These are phyloP conservation scores for Bacterosira constricta DNA, from an alignment of 108 stramenopile genomes.

Conservation along the genomic window DNA sequence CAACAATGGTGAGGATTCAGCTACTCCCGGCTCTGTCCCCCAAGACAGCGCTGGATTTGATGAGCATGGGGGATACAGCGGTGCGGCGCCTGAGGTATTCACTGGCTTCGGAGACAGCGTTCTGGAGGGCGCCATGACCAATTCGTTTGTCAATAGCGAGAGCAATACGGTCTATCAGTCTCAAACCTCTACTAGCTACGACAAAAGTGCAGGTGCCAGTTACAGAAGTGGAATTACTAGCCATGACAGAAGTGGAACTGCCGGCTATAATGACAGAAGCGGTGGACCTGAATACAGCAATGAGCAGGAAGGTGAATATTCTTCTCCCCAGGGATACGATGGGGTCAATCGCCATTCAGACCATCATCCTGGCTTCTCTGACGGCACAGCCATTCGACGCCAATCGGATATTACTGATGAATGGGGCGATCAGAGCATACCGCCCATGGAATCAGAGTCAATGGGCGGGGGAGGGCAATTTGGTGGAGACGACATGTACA, in stretches of 20 bases:
- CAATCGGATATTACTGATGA: constrained; percentile 6
- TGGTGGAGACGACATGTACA: not conserved
- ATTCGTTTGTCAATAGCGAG: not conserved
- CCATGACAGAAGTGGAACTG: not conserved
- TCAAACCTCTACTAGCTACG: not conserved
- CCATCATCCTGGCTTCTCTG: not conserved
- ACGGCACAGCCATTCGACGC: not conserved
- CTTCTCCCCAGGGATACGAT: not conserved
- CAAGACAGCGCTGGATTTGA: not conserved
- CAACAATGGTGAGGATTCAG: not conserved
- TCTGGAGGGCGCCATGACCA: too few species aligned
- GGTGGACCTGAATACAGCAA: not conserved
- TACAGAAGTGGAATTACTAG: too few species aligned
- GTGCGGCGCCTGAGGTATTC: not conserved
- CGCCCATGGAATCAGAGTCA: not conserved
- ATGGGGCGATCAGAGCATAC: not conserved
- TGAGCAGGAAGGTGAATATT: not conserved
- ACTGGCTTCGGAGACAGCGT: not conserved
- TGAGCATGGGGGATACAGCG: constrained; percentile 2
- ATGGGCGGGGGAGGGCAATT: not conserved
- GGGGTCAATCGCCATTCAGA: not conserved
- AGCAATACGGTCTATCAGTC: not conserved
- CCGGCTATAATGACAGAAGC: not conserved
- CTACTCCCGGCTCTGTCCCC: not conserved
- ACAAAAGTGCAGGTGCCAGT: not conserved